phyloP scores from a whole-genome alignment of 129 eudicot species.

The Cynara cardunculus region DNA sequence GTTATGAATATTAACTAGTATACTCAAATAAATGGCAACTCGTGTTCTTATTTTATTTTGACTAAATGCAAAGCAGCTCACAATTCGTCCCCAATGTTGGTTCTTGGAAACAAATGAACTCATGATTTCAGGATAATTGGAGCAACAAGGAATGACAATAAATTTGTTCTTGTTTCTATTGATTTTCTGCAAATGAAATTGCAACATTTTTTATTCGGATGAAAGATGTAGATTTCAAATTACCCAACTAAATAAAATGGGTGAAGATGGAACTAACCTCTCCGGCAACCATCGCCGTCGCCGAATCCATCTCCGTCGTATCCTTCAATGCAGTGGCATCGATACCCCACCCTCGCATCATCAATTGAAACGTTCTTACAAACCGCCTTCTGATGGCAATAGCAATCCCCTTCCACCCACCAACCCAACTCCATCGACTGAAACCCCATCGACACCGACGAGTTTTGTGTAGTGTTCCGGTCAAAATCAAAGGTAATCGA shows the following conservation, averaged over 20 bases:
- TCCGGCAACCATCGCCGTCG: constrained; percentile 58
- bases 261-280: constrained; percentile 37
- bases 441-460: constrained; percentile 46
- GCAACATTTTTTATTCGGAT: background rate
- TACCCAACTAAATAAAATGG: background rate
- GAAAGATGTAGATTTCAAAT: background rate
- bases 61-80: constrained; percentile 8
- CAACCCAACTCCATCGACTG: constrained; percentile 65
- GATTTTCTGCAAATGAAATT: background rate
- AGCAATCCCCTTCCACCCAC: constrained; percentile 60
- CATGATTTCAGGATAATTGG: background rate
- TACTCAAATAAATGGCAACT: constrained; percentile 20
- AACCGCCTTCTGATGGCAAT: constrained; percentile 42
- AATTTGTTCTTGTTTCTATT: background rate
- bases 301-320: constrained; percentile 76
- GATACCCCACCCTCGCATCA: constrained; percentile 26
- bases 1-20: no score
- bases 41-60: constrained; percentile 1
- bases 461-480: background rate
- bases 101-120: background rate
- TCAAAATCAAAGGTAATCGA: constrained; percentile 41
- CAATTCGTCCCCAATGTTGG: constrained; percentile 13
- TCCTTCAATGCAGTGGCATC: constrained; percentile 63
- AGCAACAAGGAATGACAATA: background rate
- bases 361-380: constrained; percentile 29